Evolutionary conservation across 2,329 filamentous ascomycete genomes (phyloP), one percentile per base, ranked within the genome.

Genomic region (Alternaria postmessia): DNA sequence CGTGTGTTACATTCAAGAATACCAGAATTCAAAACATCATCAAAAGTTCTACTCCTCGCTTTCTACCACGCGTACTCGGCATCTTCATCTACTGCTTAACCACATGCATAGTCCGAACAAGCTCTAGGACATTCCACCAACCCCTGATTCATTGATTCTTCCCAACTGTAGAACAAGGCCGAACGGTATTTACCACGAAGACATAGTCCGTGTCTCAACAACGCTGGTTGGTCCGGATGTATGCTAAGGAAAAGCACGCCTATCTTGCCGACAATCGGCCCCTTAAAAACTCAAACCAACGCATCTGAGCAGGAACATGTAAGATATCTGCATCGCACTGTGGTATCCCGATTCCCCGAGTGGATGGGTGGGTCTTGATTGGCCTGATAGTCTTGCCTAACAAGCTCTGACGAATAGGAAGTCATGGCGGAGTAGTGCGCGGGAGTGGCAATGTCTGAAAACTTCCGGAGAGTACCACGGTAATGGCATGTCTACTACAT

Each of bases 261-360:
- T 8, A 36, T 30, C 18, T 49, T 34, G 20, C 46, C 32, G 30
- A n/a, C 12, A 36, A 30, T 24, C 18, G 18, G 46, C 30, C 11
- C 36, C 20, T 12, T 36, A 30, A 36, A 32, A 34, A 16, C 32
- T 48, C 18, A 24, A 24, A 36, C 16, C 18, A 18, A 5, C 8
- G 30, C 18, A 36, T 48, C 24, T 18, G 22, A 48, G 30, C 5
- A 36, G 12, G 18, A 14, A 34, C 22, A 22, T 36, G 30, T 16
- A 24, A 24, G 30, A 34, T 30, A 24, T 30, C 46, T 48, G 30
- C 5, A 11, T 36, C 30, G 30, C 36, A 36, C 30, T 36, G 30
- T 36, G 18, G 14, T 48, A n/a, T 48, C 30, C 46, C 30, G 46
- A 36, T 48, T 36, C 46, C 46, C 46, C 46, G 46, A 48, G 30